These are phyloP conservation scores for Mallotus repandus DNA, from an alignment of 441 rosid genomes.

Conservation along the genomic window DNA sequence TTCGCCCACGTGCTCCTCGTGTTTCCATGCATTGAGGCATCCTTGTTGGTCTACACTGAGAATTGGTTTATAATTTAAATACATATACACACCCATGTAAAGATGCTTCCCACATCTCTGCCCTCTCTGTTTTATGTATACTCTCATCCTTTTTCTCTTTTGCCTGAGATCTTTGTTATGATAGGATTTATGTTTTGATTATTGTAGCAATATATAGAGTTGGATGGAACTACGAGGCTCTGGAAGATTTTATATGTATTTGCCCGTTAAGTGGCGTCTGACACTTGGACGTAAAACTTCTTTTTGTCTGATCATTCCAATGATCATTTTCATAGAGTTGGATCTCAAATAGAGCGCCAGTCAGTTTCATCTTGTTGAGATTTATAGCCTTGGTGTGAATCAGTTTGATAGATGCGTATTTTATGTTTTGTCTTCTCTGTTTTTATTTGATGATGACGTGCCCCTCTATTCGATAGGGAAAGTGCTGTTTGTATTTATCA, in stretches of 20 bases:
- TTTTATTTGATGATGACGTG: neutral
- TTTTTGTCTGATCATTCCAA: conserved; percentile 5
- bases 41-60: conserved; percentile 16
- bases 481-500: too few species aligned
- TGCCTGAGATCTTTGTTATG: conserved; percentile 26
- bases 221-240: conserved; percentile 38
- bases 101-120: conserved; percentile 39
- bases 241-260: conserved; percentile 30
- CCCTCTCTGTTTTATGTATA: conserved; percentile 31
- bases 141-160: conserved; percentile 18
- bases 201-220: conserved; percentile 32
- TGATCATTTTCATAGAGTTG: neutral
- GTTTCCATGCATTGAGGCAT: conserved; percentile 44
- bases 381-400: neutral
- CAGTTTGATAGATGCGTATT: neutral
- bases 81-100: conserved; percentile 42
- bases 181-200: conserved; percentile 29
- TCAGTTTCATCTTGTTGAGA: conserved; percentile 4
- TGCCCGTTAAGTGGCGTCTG: conserved; percentile 20
- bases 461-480: neutral
- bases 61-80: conserved; percentile 30
- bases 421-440: neutral
- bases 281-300: conserved; percentile 13
- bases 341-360: neutral
- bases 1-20: conserved; percentile 70